phyloP scores from a whole-genome alignment of 768 basidiomycete species.

The Strobilomyces confusus region DNA sequence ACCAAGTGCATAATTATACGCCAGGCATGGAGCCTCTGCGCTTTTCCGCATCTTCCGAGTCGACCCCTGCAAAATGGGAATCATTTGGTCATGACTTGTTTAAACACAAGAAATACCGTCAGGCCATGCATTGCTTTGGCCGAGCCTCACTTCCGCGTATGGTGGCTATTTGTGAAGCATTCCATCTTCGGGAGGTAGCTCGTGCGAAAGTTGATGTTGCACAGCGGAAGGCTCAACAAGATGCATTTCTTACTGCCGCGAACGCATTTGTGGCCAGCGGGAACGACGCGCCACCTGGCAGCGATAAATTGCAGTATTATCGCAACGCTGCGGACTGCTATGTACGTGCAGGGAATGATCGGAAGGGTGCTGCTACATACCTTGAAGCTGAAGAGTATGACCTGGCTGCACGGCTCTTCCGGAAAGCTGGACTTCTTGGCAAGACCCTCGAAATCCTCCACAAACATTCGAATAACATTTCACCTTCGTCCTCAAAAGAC shows the following conservation, averaged over 20 bases:
- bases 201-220: conserved; percentile 29
- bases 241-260: conserved; percentile 44
- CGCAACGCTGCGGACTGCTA: conserved; percentile 46
- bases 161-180: conserved; percentile 47
- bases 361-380: conserved; percentile 44
- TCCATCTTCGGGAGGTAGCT: conserved; percentile 51
- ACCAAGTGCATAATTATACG: conserved; percentile 45
- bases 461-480: conserved; percentile 31
- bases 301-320: conserved; percentile 36
- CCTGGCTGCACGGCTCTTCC: conserved; percentile 42
- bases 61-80: conserved; percentile 46
- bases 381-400: conserved; percentile 40
- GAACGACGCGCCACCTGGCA: conserved; percentile 21
- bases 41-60: conserved; percentile 44
- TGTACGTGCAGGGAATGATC: conserved; percentile 34
- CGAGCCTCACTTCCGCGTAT: conserved; percentile 43
- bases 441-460: conserved; percentile 48
- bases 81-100: conserved; percentile 39
- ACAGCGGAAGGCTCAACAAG: conserved; percentile 21
- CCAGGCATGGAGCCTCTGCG: conserved; percentile 48
- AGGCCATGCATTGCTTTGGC: conserved; percentile 53
- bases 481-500: conserved; percentile 25
- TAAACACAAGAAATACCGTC: conserved; percentile 37
- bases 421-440: conserved; percentile 47
- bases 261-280: conserved; percentile 46